Evolutionary conservation across 495 filamentous ascomycete species (phyloP).

Genomic region (Tricharina praecox): DNA sequence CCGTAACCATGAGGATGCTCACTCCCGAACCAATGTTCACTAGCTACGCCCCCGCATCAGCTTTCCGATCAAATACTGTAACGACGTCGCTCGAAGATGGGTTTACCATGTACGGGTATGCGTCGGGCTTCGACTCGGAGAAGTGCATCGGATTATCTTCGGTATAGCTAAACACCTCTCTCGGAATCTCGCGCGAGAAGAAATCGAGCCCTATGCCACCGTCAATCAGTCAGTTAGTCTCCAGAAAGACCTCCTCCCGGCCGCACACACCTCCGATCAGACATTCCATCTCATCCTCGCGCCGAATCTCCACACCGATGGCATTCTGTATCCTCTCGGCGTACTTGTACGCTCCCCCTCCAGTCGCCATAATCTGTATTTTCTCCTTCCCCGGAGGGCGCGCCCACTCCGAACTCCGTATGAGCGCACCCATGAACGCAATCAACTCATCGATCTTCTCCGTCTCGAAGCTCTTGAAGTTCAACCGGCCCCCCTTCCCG

Average conservation of each 20-base stretch:
- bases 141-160: slow-evolving; percentile 77
- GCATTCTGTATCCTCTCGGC: slow-evolving; percentile 74
- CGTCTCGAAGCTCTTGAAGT: slow-evolving; percentile 91
- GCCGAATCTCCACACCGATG: slow-evolving; percentile 67
- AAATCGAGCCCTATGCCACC: slow-evolving; percentile 66
- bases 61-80: too few species aligned
- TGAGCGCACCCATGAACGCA: slow-evolving; percentile 62
- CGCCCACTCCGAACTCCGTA: slow-evolving; percentile 45
- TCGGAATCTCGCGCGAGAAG: slow-evolving; percentile 93
- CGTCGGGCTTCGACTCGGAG: slow-evolving; percentile 48
- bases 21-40: slow-evolving; percentile 99
- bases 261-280: slow-evolving; percentile 75
- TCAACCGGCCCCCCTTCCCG: slow-evolving; percentile 74
- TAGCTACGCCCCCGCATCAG: too few species aligned
- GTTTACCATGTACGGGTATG: slow-evolving; percentile 68
- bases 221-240: too few species aligned
- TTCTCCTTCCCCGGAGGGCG: slow-evolving; percentile 21
- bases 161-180: slow-evolving; percentile 90
- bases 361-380: slow-evolving; percentile 82
- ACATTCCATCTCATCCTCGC: slow-evolving; percentile 98
- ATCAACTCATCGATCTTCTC: slow-evolving; percentile 82
- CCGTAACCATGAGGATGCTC: slow-evolving; percentile 94
- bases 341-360: slow-evolving; percentile 87
- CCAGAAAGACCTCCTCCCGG: too few species aligned
- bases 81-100: too few species aligned